phyloP scores from a whole-genome alignment of 202 grass and related monocot species.

The Elaeis oleifera region DNA sequence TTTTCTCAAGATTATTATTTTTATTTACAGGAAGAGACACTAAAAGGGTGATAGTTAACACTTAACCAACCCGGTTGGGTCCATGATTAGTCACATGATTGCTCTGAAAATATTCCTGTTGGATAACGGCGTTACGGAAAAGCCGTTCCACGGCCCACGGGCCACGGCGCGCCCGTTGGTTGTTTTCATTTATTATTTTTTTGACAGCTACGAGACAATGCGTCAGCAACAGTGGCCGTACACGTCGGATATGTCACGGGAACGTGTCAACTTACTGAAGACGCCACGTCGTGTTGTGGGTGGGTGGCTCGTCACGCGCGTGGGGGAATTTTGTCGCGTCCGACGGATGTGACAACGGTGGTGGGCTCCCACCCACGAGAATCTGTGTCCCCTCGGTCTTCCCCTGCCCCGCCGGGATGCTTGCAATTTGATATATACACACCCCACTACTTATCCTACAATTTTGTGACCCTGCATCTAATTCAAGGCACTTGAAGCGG shows the following conservation, averaged over 20 bases:
- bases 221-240: slow-evolving; percentile 22
- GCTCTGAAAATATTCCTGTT: too few relatives aligned
- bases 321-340: slow-evolving; percentile 18
- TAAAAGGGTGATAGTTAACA: too few relatives aligned
- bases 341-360: neutral
- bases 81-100: too few relatives aligned
- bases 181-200: neutral
- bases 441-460: too few relatives aligned
- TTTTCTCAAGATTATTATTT: too few relatives aligned
- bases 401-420: neutral
- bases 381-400: neutral
- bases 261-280: too few relatives aligned
- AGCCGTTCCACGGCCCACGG: too few relatives aligned
- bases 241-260: slow-evolving; percentile 12
- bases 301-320: slow-evolving; percentile 18
- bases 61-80: too few relatives aligned
- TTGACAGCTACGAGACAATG: slow-evolving; percentile 34
- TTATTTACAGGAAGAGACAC: too few relatives aligned
- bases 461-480: too few relatives aligned
- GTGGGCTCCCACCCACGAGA: neutral
- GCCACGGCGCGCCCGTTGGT: neutral
- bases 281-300: neutral
- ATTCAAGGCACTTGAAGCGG: too few relatives aligned
- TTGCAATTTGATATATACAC: neutral
- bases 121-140: too few relatives aligned